A percentile compares a stretch with the other conserved stretches of the same genome.
Conservation (phyloP, 129 eudicot species). For the Flaveria robusta region DNA sequence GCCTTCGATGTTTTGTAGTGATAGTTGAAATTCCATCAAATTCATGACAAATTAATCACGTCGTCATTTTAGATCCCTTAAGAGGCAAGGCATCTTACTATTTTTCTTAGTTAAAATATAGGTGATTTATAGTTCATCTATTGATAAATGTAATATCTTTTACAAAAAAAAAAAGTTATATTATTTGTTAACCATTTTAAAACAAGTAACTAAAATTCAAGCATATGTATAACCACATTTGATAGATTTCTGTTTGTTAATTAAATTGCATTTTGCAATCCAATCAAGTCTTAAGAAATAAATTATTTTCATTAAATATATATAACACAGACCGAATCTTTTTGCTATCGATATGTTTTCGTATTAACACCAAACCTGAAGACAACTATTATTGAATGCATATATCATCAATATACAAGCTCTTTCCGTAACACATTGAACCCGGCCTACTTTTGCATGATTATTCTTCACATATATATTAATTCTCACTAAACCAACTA, state of each 20-base stretch:
- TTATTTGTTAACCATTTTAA: no score
- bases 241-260: neutral
- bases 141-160: no score
- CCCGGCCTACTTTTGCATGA: conserved; percentile 12
- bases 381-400: neutral
- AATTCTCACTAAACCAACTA: neutral
- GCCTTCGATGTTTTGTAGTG: no score
- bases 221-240: no score
- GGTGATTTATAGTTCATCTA: no score
- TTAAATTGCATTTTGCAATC: neutral
- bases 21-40: no score
- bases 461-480: conserved; percentile 14
- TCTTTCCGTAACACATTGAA: conserved; percentile 6
- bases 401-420: conserved; percentile 1
- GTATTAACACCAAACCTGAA: neutral
- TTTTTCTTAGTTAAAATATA: no score
- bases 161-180: no score
- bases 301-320: neutral
- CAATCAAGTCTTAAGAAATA: neutral
- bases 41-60: no score
- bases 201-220: no score
- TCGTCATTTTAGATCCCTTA: no score
- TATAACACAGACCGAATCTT: neutral
- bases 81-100: no score
- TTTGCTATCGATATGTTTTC: neutral